Percentiles rank a stretch among this genome's conserved stretches.
Conservation (phyloP, 2,329 filamentous ascomycete species). For the Colletotrichum coccodes region DNA sequence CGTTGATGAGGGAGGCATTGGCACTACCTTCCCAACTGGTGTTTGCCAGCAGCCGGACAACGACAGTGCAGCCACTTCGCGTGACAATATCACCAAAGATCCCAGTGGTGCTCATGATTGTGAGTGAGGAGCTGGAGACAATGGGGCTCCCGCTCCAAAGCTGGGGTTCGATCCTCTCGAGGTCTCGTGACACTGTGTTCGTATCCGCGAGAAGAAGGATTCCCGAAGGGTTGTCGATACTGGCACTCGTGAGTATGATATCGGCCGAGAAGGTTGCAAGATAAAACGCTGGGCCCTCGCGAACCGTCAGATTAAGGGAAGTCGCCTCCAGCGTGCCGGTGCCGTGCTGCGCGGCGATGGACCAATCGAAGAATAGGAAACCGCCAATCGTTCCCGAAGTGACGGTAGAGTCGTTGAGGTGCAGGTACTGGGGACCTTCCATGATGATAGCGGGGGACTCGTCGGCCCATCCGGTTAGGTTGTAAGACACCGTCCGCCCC, state of each 20-base stretch:
- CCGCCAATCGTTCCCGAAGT: slow-evolving; percentile 5
- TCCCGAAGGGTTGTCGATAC: not conserved
- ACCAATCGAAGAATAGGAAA: slow-evolving; percentile 17
- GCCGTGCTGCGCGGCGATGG: not conserved
- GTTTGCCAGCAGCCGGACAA: not conserved
- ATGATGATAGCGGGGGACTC: slow-evolving; percentile 4
- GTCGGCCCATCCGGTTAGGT: slow-evolving; percentile 2
- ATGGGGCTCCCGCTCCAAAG: slow-evolving; percentile 3
- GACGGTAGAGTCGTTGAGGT: not conserved
- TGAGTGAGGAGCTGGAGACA: not conserved
- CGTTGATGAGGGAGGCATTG: not conserved
- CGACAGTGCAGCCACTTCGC: not conserved
- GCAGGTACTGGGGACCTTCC: slow-evolving; percentile 4
- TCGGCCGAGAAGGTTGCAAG: not conserved
- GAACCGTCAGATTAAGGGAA: not conserved
- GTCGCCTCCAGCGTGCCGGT: slow-evolving; percentile 1
- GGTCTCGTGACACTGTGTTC: slow-evolving; percentile 1
- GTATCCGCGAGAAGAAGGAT: not conserved
- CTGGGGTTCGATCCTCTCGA: slow-evolving; percentile 4
- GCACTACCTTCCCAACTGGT: slow-evolving; percentile 3
- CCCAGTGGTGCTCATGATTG: not conserved
- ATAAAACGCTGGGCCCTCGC: slow-evolving; percentile 5
- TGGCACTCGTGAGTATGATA: not conserved
- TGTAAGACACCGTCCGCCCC: not conserved
- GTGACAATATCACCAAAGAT: not conserved